These are phyloP conservation scores for Cadophora malorum DNA, from an alignment of 2,329 filamentous ascomycete genomes.

Conservation along the genomic window DNA sequence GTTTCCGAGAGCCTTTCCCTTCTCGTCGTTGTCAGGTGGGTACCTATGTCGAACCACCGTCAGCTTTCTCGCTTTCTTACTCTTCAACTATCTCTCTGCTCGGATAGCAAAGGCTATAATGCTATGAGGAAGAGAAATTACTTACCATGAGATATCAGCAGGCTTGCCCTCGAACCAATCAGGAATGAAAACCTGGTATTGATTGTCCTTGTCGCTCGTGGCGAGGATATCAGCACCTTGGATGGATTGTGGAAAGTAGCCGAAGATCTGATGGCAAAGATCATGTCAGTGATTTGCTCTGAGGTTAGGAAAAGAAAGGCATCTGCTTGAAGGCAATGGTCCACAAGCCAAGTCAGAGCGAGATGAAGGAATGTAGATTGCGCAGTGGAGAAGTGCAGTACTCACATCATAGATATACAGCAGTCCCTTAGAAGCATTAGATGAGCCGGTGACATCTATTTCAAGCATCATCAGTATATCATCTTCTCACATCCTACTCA, in stretches of 20 bases:
- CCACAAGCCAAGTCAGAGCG: no score
- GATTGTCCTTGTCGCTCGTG: slow-evolving; percentile 57
- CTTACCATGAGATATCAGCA: slow-evolving; percentile 54
- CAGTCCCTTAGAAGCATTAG: slow-evolving; percentile 61
- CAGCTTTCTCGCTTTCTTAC: background rate
- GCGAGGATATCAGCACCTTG: slow-evolving; percentile 74
- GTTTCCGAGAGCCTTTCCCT: slow-evolving; percentile 61
- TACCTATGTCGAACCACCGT: slow-evolving; percentile 46
- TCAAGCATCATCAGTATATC: slow-evolving; percentile 2
- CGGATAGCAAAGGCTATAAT: no score
- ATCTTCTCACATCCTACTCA: background rate
- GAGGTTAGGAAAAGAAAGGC: no score
- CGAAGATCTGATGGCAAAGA: slow-evolving; percentile 57
- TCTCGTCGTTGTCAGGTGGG: slow-evolving; percentile 67
- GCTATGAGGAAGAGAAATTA: no score
- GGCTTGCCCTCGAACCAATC: slow-evolving; percentile 81
- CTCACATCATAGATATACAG: slow-evolving; percentile 60
- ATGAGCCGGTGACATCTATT: slow-evolving; percentile 54
- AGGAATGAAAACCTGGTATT: slow-evolving; percentile 88
- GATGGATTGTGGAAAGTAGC: slow-evolving; percentile 72
- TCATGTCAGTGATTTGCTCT: background rate
- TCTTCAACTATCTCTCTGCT: no score
- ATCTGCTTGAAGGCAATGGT: background rate
- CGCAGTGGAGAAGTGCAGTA: background rate
- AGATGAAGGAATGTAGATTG: background rate